A percentile compares a stretch with the other conserved stretches of the same genome.
phyloP scores from a whole-genome alignment of 192 early-diverging fungal genomes.

The Haplosporangium gracile region DNA sequence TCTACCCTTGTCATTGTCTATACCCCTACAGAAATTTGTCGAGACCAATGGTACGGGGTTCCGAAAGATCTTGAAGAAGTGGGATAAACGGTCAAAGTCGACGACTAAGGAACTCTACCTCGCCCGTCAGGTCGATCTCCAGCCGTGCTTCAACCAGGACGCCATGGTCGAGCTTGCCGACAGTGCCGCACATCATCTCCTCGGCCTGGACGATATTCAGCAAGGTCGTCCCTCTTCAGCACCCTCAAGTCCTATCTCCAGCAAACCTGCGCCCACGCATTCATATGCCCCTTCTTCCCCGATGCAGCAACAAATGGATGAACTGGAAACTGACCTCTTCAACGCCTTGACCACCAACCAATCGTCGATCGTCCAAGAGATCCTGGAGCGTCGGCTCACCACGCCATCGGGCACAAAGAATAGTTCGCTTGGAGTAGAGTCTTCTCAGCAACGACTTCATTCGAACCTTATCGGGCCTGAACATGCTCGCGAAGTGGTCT shows the following conservation, averaged over 20 bases:
- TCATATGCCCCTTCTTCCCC: constrained; percentile 40
- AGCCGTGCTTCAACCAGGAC: constrained; percentile 97
- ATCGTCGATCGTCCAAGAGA: constrained; percentile 60
- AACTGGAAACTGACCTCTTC: constrained; percentile 68
- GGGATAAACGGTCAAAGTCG: constrained; percentile 98
- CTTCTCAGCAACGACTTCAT: constrained; percentile 5
- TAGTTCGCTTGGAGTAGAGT: background rate
- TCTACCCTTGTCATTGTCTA: background rate
- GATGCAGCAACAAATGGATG: constrained; percentile 62
- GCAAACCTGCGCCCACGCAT: background rate
- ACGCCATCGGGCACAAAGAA: constrained; percentile 47
- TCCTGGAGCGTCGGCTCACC: constrained; percentile 58
- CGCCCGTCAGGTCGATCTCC: constrained; percentile 96
- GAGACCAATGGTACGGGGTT: constrained; percentile 98
- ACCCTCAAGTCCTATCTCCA: constrained; percentile 38
- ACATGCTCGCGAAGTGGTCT: constrained; percentile 70
- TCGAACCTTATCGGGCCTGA: constrained; percentile 28
- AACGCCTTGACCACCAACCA: constrained; percentile 61
- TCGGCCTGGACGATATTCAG: constrained; percentile 79
- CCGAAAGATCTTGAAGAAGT: constrained; percentile 99
- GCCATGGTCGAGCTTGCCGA: constrained; percentile 93
- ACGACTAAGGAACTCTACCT: constrained; percentile 98
- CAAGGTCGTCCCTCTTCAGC: constrained; percentile 49
- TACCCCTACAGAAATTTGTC: constrained; percentile 86
- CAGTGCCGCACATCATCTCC: constrained; percentile 79